These are phyloP conservation scores for Prunella vulgaris DNA, from an alignment of 257 asterid species.

Conservation along the genomic window DNA sequence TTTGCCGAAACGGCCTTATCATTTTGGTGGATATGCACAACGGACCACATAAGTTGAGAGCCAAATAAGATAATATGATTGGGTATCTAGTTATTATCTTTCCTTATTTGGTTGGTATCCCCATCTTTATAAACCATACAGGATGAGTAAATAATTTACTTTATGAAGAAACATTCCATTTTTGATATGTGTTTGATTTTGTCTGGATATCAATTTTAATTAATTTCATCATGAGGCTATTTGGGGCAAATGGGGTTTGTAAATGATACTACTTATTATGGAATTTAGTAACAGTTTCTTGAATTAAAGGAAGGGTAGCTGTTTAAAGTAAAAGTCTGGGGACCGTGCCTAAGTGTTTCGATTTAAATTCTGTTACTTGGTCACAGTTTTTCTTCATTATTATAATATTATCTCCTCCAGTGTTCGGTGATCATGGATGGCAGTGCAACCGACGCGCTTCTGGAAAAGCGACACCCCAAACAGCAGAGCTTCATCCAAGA, in stretches of 20 bases:
- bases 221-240: neutral
- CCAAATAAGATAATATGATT: neutral
- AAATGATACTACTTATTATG: neutral
- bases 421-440: constrained; percentile 17
- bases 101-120: neutral
- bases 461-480: constrained; percentile 21
- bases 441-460: constrained; percentile 29
- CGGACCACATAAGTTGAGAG: neutral
- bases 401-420: neutral
- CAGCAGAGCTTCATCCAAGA: constrained; percentile 20
- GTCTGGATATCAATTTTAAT: neutral
- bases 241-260: neutral
- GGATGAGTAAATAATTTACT: neutral
- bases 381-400: neutral
- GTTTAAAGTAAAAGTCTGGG: neutral
- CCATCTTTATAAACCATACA: neutral
- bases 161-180: neutral
- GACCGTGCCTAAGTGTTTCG: neutral
- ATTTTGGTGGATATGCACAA: neutral
- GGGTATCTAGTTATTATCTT: neutral
- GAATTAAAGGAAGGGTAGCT: neutral
- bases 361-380: neutral
- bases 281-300: neutral
- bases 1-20: neutral
- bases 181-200: neutral